These are phyloP conservation scores for Oidiodendron maius DNA, from an alignment of 495 filamentous ascomycete genomes.

Conservation along the genomic window DNA sequence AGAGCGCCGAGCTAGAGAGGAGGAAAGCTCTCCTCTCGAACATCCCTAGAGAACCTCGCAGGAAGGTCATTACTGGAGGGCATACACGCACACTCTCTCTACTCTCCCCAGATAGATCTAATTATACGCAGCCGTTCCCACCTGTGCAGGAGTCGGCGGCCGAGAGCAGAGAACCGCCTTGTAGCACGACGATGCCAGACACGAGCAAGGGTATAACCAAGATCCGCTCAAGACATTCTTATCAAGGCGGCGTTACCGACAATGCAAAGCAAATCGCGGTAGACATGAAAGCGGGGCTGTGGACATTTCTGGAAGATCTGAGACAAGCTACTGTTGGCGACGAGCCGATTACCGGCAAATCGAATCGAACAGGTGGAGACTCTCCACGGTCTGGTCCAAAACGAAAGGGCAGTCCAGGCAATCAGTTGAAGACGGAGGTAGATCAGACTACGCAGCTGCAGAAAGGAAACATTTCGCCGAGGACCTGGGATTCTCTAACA, in stretches of 20 bases:
- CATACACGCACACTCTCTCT: slow-evolving; percentile 80
- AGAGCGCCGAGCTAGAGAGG: slow-evolving; percentile 48
- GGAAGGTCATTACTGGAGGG: slow-evolving; percentile 43
- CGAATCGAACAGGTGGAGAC: slow-evolving; percentile 32
- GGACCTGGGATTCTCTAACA: slow-evolving; percentile 22
- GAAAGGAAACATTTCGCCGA: slow-evolving; percentile 20
- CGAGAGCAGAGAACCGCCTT: slow-evolving; percentile 4
- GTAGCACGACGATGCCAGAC: slow-evolving; percentile 19
- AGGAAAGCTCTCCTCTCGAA: slow-evolving; percentile 48
- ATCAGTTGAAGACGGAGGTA: slow-evolving; percentile 29
- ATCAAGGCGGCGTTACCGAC: slow-evolving; percentile 19
- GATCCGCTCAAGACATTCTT: slow-evolving; percentile 18
- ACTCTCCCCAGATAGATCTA: slow-evolving; percentile 58
- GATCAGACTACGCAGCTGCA: slow-evolving; percentile 31
- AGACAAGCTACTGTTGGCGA: slow-evolving; percentile 93
- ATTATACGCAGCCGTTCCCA: slow-evolving; percentile 32
- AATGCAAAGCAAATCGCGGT: slow-evolving; percentile 76
- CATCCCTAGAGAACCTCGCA: slow-evolving; percentile 45
- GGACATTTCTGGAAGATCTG: slow-evolving; percentile 94
- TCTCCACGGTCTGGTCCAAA: slow-evolving; percentile 25
- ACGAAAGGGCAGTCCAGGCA: slow-evolving; percentile 29
- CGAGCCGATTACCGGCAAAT: slow-evolving; percentile 64
- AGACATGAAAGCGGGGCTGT: slow-evolving; percentile 84
- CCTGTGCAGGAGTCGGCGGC: slow-evolving; percentile 16
- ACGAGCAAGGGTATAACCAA: slow-evolving; percentile 19